A percentile compares a stretch with the other conserved stretches of the same genome.
Evolutionary conservation across 352 stramenopile species (phyloP).

Genomic region (Phytophthora rubi): DNA sequence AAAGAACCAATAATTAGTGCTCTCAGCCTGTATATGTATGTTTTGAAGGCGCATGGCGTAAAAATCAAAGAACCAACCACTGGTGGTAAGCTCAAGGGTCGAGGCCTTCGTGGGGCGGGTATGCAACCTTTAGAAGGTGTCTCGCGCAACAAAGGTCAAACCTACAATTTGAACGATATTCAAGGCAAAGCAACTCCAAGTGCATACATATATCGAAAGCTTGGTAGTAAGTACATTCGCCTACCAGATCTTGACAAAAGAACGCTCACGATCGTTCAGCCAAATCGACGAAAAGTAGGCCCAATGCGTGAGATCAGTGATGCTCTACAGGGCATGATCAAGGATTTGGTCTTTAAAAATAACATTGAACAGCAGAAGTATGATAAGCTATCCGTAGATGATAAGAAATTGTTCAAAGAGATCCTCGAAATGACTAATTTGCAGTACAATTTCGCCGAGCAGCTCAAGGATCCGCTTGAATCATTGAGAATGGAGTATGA

Average conservation of each 20-base stretch:
- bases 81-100: no score
- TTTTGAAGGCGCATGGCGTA: no score
- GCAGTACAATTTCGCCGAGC: conserved; percentile 8
- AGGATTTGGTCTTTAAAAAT: conserved; percentile 1
- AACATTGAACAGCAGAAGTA: conserved; percentile 14
- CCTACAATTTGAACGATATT: no score
- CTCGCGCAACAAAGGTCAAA: no score
- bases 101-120: no score
- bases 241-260: conserved; percentile 10
- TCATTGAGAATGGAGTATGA: conserved; percentile 10
- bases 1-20: no score
- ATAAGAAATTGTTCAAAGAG: conserved; percentile 19
- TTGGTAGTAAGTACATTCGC: conserved; percentile 9
- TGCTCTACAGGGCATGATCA: conserved; percentile 8
- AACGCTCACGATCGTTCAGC: conserved; percentile 14
- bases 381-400: conserved; percentile 16
- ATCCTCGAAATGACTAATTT: conserved; percentile 11
- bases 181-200: no score
- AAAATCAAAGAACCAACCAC: no score
- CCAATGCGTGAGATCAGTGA: conserved; percentile 14
- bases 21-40: no score
- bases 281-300: conserved; percentile 15
- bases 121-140: no score
- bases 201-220: conserved; percentile 13
- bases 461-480: conserved; percentile 9